Percentiles rank a stretch among this genome's conserved stretches.
These are phyloP conservation scores for Epichloe sibirici DNA, from an alignment of 2,329 filamentous ascomycete species.

Conservation along the genomic window DNA sequence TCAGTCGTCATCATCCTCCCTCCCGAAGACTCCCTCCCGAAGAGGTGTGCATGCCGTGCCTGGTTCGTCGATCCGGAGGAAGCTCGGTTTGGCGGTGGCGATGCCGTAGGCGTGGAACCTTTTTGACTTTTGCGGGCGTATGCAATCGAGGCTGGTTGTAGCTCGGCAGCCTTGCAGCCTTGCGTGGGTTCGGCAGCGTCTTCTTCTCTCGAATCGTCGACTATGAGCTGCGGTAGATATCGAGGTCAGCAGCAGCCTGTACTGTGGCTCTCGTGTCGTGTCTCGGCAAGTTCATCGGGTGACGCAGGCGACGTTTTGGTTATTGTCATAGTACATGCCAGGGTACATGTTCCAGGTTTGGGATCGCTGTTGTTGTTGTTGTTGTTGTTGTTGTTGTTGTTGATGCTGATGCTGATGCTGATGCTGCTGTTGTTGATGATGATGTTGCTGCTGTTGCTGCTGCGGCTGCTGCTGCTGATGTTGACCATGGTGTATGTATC, in stretches of 20 bases:
- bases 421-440: neutral
- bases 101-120: too few species aligned
- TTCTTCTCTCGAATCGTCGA: too few species aligned
- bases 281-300: neutral
- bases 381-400: slow-evolving; percentile 15
- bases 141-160: too few species aligned
- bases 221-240: too few species aligned
- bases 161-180: too few species aligned
- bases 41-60: too few species aligned
- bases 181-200: too few species aligned
- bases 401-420: slow-evolving; percentile 15
- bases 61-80: too few species aligned
- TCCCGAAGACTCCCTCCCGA: neutral
- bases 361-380: slow-evolving; percentile 16
- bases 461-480: slow-evolving; percentile 6
- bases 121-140: too few species aligned
- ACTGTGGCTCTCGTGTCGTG: neutral
- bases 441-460: slow-evolving; percentile 14
- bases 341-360: slow-evolving; percentile 22
- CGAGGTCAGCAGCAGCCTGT: neutral
- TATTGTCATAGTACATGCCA: slow-evolving; percentile 16
- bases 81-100: too few species aligned
- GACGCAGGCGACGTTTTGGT: slow-evolving; percentile 7
- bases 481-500: slow-evolving; percentile 16
- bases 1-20: neutral